Base-by-base conservation (phyloP, 805 yeast species). In the Myxozyma kluyveri region DNA sequence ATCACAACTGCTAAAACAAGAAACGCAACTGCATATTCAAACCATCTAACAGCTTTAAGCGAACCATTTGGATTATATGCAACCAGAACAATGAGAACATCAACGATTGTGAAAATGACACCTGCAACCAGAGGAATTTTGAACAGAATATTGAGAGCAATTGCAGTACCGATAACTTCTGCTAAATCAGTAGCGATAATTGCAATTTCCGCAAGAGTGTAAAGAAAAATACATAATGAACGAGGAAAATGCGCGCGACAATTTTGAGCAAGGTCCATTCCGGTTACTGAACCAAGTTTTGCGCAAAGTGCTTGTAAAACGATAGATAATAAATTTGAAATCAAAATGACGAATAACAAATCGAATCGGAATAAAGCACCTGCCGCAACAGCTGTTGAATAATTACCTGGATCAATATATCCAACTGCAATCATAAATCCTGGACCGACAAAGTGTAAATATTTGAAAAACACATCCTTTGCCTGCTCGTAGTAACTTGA, bases 341-440 rank as follows among this genome's bases (percentile, higher is more conserved):
- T 69, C 32, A 89, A 71, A 18, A 91, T 79, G 21, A 90, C 82
- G 66, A 89, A 90, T 27, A 91, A 69, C 31, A 90, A 72, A 53
- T 86, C 83, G 67, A 84, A 91, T 60, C 84, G 80, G 67, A 85
- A 88, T 24, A 87, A 84, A 29, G 96, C 84, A n/a, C 96, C 96
- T 1, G 95, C 93, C 6, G 93, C 86, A 12, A 91, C 96, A 7
- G 93, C 95, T 0, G 97, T 88, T 35, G 96, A 85, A 69, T 90
- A 91, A 70, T 93, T 91, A 3, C 99, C 99, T 0, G 99, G 98
- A 63, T 91, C 98, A 88, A 93, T 88, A 67, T 90, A 93, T 0
- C 97, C 91, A 31, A 91, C 96, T 3, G 90, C 79, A 1, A 93
- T 95, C 95, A 91, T 85, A 43, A 91, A 72, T 0, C 99, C 98